Conservation (phyloP, 2,329 filamentous ascomycete species). For the Trichoderma pleuroti region DNA sequence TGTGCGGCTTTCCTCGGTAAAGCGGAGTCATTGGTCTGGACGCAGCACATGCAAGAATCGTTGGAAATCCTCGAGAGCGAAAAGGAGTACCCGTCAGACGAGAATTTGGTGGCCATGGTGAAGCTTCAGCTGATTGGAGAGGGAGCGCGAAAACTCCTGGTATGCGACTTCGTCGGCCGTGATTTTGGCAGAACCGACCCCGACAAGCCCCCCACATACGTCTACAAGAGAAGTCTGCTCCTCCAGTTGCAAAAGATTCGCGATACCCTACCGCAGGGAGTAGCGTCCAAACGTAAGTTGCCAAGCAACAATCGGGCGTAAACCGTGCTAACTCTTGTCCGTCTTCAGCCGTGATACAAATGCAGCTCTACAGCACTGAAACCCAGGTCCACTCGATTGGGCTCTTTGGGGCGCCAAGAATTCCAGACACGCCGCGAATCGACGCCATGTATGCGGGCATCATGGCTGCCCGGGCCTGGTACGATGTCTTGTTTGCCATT, state of each 20-base stretch:
- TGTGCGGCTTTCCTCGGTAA: conserved; percentile 41
- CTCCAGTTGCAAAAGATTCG: conserved; percentile 29
- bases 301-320: background rate
- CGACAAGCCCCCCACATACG: conserved; percentile 30
- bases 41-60: conserved; percentile 55
- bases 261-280: conserved; percentile 23
- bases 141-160: conserved; percentile 34
- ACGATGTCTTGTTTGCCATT: conserved; percentile 36
- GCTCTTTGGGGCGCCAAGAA: conserved; percentile 29
- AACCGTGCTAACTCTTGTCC: background rate
- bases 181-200: conserved; percentile 29
- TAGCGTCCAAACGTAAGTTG: conserved; percentile 30
- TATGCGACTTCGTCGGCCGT: conserved; percentile 31
- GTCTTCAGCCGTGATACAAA: conserved; percentile 30
- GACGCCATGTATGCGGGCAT: conserved; percentile 38
- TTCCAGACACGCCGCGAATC: conserved; percentile 33
- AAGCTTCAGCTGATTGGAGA: conserved; percentile 41
- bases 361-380: conserved; percentile 32
- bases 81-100: conserved; percentile 48
- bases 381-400: conserved; percentile 33
- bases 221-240: conserved; percentile 33
- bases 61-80: conserved; percentile 44
- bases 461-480: conserved; percentile 34
- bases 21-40: conserved; percentile 55
- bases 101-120: conserved; percentile 39